A percentile compares a stretch with the other conserved stretches of the same genome.
Conservation (phyloP, 345 rosid genomes). For the Triadica sebifera region DNA sequence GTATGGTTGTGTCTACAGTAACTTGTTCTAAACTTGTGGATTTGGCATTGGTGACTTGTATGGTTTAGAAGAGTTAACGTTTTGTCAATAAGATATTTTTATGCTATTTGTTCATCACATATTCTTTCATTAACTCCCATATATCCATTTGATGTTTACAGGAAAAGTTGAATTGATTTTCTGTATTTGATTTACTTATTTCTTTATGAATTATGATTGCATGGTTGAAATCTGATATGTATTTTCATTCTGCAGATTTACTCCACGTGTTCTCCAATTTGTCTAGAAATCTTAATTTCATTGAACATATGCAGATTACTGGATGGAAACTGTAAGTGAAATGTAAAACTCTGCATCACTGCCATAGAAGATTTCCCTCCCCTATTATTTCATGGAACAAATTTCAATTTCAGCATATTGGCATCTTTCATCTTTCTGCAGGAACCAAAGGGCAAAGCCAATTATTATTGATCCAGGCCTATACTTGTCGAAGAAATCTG, state of each 20-base stretch:
- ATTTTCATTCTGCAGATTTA: slow-evolving; percentile 53
- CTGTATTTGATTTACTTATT: neutral
- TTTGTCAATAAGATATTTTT: neutral
- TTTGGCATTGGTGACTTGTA: neutral
- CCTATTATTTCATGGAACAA: neutral
- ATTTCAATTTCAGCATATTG: neutral
- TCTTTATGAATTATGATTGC: neutral
- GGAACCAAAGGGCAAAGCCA: slow-evolving; percentile 81
- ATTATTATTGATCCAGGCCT: slow-evolving; percentile 94
- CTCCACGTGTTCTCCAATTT: slow-evolving; percentile 74
- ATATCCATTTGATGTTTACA: neutral
- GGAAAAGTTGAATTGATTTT: neutral
- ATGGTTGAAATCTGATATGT: slow-evolving; percentile 11
- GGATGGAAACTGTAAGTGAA: slow-evolving; percentile 92
- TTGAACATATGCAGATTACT: slow-evolving; percentile 67
- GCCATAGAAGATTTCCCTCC: neutral
- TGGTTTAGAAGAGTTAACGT: neutral
- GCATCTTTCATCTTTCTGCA: slow-evolving; percentile 29
- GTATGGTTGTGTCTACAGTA: neutral
- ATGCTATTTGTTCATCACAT: neutral
- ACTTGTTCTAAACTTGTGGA: neutral
- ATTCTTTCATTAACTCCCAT: neutral
- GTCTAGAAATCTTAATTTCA: slow-evolving; percentile 73
- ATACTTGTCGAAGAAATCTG: slow-evolving; percentile 85
- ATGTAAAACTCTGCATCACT: neutral